Evolutionary conservation across 305 asterid species (phyloP).

Genomic region (Solanum hybrid): DNA sequence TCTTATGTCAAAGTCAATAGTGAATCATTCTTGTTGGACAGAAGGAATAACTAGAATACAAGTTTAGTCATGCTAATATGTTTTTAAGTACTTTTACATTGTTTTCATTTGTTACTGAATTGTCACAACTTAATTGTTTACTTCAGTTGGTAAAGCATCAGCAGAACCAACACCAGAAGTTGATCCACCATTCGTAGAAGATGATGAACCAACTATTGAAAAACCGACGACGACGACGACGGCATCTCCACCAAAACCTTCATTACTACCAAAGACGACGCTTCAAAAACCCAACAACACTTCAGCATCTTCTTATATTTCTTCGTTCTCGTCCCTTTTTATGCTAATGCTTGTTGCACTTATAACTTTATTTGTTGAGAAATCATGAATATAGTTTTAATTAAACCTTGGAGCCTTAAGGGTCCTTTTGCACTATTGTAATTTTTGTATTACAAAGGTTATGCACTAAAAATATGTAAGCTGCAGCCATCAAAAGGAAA

Average conservation of each 20-base stretch:
- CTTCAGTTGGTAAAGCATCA: not conserved
- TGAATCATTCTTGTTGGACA: too few relatives aligned
- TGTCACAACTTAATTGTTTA: not conserved
- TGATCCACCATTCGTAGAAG: slow-evolving; percentile 2
- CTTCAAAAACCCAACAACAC: not conserved
- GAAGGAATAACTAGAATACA: not conserved
- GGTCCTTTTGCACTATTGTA: not conserved
- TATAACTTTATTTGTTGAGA: not conserved
- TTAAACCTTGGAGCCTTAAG: not conserved
- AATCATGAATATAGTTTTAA: not conserved
- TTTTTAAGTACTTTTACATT: not conserved
- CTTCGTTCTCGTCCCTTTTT: not conserved
- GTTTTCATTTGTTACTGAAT: not conserved
- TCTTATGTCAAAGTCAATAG: not conserved
- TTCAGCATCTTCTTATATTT: slow-evolving; percentile 10
- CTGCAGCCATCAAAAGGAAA: not conserved
- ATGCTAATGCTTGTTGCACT: not conserved
- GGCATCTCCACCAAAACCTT: slow-evolving; percentile 8
- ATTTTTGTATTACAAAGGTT: not conserved
- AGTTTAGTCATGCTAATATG: not conserved
- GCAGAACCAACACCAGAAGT: not conserved
- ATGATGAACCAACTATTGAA: not conserved
- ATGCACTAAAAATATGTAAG: not conserved
- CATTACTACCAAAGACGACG: slow-evolving; percentile 13
- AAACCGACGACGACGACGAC: slow-evolving; percentile 9